Percentiles rank a stretch among this genome's conserved stretches.
These are phyloP conservation scores for Trichoderma hamatum DNA, from an alignment of 2,329 filamentous ascomycete genomes.

Conservation along the genomic window DNA sequence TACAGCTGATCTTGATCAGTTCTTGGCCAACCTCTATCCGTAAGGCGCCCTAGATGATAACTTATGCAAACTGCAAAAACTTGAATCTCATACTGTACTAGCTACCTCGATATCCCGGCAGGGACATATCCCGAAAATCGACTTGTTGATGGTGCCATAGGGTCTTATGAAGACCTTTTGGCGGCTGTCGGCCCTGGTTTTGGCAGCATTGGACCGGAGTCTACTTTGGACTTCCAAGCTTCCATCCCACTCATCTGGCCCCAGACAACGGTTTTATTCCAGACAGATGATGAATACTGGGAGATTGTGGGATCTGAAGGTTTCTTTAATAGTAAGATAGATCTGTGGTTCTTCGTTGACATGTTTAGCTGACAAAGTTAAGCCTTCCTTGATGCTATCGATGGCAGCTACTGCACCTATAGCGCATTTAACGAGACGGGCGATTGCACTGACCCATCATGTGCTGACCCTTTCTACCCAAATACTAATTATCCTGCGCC, in stretches of 20 bases:
- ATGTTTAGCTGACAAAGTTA: conserved; percentile 35
- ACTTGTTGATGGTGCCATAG: conserved; percentile 5
- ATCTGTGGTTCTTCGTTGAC: not conserved
- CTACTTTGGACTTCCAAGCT: conserved; percentile 4
- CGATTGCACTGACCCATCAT: conserved; percentile 30
- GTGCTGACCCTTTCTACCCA: conserved; percentile 19
- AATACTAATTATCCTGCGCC: conserved; percentile 35
- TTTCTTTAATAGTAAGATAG: conserved; percentile 1
- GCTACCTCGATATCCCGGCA: not conserved
- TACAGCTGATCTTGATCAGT: conserved; percentile 1
- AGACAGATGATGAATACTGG: conserved; percentile 8
- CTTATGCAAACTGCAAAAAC: not conserved
- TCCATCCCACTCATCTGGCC: conserved; percentile 6
- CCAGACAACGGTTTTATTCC: conserved; percentile 2
- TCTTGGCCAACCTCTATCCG: not conserved
- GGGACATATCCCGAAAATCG: conserved; percentile 9
- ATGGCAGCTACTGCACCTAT: conserved; percentile 48
- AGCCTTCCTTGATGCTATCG: conserved; percentile 47
- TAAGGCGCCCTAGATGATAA: not conserved
- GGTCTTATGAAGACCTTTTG: not conserved
- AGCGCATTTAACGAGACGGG: conserved; percentile 37
- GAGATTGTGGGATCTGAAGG: conserved; percentile 3
- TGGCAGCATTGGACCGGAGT: not conserved
- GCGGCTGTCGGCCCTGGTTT: not conserved
- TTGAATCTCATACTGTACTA: not conserved